Conservation (phyloP, 73 alveolate species). For the Paramecium sonneborni region DNA sequence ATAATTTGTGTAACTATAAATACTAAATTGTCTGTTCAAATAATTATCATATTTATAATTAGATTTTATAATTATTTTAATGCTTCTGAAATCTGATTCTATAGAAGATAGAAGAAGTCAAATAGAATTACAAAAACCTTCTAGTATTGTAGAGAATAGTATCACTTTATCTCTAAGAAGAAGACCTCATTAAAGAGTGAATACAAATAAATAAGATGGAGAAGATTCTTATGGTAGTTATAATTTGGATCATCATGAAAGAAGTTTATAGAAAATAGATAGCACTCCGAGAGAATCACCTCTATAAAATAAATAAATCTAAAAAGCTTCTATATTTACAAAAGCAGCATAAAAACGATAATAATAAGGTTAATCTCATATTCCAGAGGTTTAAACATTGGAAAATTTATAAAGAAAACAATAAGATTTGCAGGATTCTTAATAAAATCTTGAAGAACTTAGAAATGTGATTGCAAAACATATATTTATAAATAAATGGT, state of each 20-base stretch:
- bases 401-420: not conserved
- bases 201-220: not conserved
- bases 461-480: constrained; percentile 27
- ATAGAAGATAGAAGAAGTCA: not conserved
- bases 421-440: not conserved
- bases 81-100: not conserved
- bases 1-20: too few species aligned
- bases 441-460: constrained; percentile 12
- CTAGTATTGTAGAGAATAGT: not conserved
- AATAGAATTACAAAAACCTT: not conserved
- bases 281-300: not conserved
- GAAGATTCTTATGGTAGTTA: not conserved
- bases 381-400: not conserved
- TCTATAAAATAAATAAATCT: not conserved
- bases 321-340: not conserved
- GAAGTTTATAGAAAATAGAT: not conserved
- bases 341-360: constrained; percentile 5
- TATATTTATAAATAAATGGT: constrained; percentile 50
- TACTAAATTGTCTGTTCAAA: too few species aligned
- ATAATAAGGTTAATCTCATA: not conserved
- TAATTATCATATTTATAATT: too few species aligned
- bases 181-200: not conserved
- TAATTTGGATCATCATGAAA: not conserved
- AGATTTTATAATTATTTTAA: too few species aligned
- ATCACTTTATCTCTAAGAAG: not conserved